Evolutionary conservation across 78 protist species (phyloP).

Genomic region (Dictyostelium citrinum): DNA sequence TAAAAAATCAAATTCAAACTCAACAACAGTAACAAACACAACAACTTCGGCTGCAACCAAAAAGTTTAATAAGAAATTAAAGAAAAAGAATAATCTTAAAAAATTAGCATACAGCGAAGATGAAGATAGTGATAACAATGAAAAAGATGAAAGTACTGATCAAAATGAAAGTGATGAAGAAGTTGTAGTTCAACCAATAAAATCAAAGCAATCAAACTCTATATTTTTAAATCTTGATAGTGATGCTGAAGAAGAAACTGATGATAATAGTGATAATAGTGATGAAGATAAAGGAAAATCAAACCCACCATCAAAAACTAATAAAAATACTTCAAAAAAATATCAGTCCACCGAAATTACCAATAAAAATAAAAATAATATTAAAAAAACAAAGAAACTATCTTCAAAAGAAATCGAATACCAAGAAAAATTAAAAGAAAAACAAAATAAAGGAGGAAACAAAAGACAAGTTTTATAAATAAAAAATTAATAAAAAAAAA

Average conservation of each 20-base stretch:
- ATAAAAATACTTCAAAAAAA: background rate
- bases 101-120: background rate
- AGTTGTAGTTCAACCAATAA: background rate
- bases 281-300: background rate
- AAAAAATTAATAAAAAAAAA: too few relatives aligned
- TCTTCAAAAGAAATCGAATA: constrained; percentile 24
- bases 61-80: background rate
- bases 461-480: constrained; percentile 17
- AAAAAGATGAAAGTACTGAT: background rate
- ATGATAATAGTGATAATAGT: background rate
- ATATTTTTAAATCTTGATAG: background rate
- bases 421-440: constrained; percentile 49
- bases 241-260: background rate
- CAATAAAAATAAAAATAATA: background rate
- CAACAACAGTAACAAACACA: background rate
- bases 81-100: background rate
- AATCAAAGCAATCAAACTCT: background rate
- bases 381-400: background rate
- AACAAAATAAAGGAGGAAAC: constrained; percentile 65
- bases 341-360: background rate
- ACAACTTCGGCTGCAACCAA: background rate
- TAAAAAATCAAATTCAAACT: background rate
- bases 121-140: background rate
- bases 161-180: background rate
- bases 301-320: background rate